These are phyloP conservation scores for Pseudocercospora musae DNA, from an alignment of 2,329 filamentous ascomycete genomes.

Conservation along the genomic window DNA sequence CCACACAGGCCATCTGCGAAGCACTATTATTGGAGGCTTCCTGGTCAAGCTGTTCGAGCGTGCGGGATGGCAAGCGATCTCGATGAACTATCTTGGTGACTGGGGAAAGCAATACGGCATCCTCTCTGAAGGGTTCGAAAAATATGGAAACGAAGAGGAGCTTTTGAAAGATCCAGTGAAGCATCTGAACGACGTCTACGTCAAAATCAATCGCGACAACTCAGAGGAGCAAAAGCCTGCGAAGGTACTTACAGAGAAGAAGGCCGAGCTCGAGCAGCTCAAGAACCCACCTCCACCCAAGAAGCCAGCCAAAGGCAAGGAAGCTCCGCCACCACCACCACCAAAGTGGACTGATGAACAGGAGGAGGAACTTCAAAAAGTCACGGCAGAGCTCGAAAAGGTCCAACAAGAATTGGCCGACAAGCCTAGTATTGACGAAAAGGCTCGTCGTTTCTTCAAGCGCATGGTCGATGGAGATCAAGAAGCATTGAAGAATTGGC, in stretches of 20 bases:
- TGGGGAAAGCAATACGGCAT: slow-evolving; percentile 75
- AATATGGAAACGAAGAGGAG: slow-evolving; percentile 70
- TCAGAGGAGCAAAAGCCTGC: slow-evolving; percentile 64
- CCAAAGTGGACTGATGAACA: slow-evolving; percentile 43
- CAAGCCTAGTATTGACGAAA: slow-evolving; percentile 64
- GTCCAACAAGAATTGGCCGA: slow-evolving; percentile 48
- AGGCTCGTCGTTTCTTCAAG: slow-evolving; percentile 69
- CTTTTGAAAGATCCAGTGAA: slow-evolving; percentile 72
- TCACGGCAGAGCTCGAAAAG: slow-evolving; percentile 48
- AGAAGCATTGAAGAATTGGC: slow-evolving; percentile 59
- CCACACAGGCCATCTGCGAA: slow-evolving; percentile 70
- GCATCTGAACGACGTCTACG: slow-evolving; percentile 78
- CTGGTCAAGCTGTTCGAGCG: slow-evolving; percentile 65
- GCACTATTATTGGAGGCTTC: slow-evolving; percentile 73
- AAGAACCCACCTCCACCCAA: slow-evolving; percentile 40
- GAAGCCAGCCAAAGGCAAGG: slow-evolving; percentile 44
- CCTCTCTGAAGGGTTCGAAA: slow-evolving; percentile 69
- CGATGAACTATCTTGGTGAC: slow-evolving; percentile 74
- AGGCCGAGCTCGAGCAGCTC: slow-evolving; percentile 41
- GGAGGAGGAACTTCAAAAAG: slow-evolving; percentile 48
- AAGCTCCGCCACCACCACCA: slow-evolving; percentile 36
- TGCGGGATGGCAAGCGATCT: slow-evolving; percentile 67
- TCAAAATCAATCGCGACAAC: slow-evolving; percentile 66
- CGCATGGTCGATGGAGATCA: slow-evolving; percentile 63
- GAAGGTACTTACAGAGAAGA: slow-evolving; percentile 47